These are phyloP conservation scores for Cornus florida DNA, from an alignment of 148 eudicot species.

Conservation along the genomic window DNA sequence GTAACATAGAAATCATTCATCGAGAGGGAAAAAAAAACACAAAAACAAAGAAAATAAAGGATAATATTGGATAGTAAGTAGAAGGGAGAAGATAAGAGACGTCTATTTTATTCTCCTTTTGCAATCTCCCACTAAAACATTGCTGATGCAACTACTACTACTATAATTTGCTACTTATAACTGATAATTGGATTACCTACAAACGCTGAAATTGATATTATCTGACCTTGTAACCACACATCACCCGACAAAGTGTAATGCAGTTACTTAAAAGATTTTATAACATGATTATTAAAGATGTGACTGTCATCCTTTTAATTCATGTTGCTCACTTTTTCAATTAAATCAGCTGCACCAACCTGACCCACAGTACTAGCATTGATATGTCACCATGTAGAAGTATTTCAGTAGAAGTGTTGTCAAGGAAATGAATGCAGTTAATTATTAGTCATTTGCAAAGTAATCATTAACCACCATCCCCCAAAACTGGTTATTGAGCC, in stretches of 20 bases:
- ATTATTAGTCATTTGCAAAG: background rate
- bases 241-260: background rate
- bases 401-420: background rate
- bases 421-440: background rate
- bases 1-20: background rate
- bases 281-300: background rate
- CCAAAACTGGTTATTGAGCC: background rate
- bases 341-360: background rate
- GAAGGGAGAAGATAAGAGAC: background rate
- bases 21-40: background rate
- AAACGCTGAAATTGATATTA: too few species aligned
- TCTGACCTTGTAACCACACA: background rate
- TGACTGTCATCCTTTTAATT: background rate
- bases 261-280: too few species aligned
- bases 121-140: background rate
- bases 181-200: background rate
- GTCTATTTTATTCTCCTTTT: background rate
- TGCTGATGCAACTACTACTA: background rate
- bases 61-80: background rate
- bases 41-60: too few species aligned
- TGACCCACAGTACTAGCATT: background rate
- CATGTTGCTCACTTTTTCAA: background rate
- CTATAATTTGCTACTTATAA: background rate
- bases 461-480: background rate
- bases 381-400: background rate